Base-by-base conservation (phyloP, 345 rosid species). In the Hirschfeldia incana region DNA sequence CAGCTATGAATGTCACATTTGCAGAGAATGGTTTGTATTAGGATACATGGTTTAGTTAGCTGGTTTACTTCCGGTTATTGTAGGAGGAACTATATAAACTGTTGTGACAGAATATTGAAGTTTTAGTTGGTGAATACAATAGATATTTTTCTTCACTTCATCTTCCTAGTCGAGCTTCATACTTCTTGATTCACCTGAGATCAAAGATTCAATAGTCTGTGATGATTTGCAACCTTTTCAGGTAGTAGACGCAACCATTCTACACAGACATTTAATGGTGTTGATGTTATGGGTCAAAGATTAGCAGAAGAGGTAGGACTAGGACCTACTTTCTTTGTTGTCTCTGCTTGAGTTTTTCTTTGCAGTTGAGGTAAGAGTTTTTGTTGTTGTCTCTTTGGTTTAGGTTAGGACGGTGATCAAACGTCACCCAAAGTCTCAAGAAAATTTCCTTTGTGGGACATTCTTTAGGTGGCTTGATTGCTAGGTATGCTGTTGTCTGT, bases 241-340 rank as follows among this genome's bases (percentile, higher is more conserved):
- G 98, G 97, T 85, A 91, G 97, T 74, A 72, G 84, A 67, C 73
- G 81, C 62, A 94, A 92, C 80, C 85, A 83, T 73, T 64, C 85
- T 3, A 84, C 63, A 65, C 81, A 72, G 80, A 94, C 98, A 57
- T 87, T 92, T 83, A 88, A 84, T 83, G 98, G 98, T 32, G 94
- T 94, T 69, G 97, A 92, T 85, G 86, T 86, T 73, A 92, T 91
- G 97, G 98, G 98, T 70, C 84, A 84, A 10, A 88, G 97, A 81
- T 81, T 94, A 84, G 97, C 98, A 11, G 83, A 88, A 76, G 97
- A 94, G 92, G 98, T 89, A 51, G 21, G 55, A 46, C 6, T 59
- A 69, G 13, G 26, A 77, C 32, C 8, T 67, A 29, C 37, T 72
- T 32, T 72, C 53, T 73, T 77, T 62, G 15, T 69, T 46, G 4